Evolutionary conservation across 1,284 basidiomycete species (phyloP), one percentile per base, ranked within the genome.

Genomic region (Ganoderma resinaceum): DNA sequence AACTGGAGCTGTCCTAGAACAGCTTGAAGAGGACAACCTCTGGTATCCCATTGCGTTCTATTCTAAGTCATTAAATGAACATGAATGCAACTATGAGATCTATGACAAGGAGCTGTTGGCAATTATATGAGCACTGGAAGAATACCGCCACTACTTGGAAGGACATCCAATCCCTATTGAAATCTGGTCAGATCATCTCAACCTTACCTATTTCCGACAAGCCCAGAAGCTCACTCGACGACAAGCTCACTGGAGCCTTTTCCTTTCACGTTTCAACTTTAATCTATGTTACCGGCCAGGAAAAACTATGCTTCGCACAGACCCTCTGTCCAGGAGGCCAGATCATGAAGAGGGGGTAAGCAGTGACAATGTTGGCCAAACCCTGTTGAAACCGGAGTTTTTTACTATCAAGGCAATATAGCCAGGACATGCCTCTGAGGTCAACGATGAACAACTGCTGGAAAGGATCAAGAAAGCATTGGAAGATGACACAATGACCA

Each of bases 271-370:
- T 6, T 85, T 78, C 69, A 67, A 83, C 52, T 83, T 83, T 68
- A 65, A 61, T 0, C 75, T 88, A n/a, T n/a, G n/a, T n/a, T n/a
- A n/a, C n/a, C n/a, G n/a, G n/a, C n/a, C n/a, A n/a, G n/a, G 85
- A 0, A 73, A 72, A 12, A 40, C 69, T 5, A 81, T 80, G 53
- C 68, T 67, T 0, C 77, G 79, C 37, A 72, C 82, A 0, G 83
- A 88, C 68, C 74, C 81, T 0, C 75, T 88, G 1, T 85, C 83
- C n/a, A n/a, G n/a, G n/a, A n/a, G n/a, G n/a, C n/a, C n/a, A n/a
- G n/a, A n/a, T n/a, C n/a, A n/a, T n/a, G 0, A 61, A 79, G n/a
- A 58, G 79, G 33, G 37, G 37, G 37, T 38, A 38, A 38, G 37
- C 37, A 38, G 37, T 38, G 37, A 38, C 37, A 38, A 38, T 12